A percentile compares a stretch with the other conserved stretches of the same genome.
phyloP scores from a whole-genome alignment of 495 filamentous ascomycete species.

The Penicillium turbatum region DNA sequence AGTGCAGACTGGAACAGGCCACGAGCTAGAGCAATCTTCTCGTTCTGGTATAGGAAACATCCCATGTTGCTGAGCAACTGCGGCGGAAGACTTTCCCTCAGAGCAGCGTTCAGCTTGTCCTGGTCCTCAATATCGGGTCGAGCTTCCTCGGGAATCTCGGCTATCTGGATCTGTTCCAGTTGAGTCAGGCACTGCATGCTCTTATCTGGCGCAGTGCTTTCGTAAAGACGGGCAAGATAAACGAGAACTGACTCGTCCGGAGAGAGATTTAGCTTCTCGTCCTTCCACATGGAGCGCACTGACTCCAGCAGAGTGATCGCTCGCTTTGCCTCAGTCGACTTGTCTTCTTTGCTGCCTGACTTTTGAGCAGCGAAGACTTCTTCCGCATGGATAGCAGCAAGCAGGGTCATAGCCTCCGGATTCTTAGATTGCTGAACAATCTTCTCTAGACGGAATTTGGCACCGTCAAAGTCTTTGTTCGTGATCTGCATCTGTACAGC shows the following conservation, averaged over 20 bases:
- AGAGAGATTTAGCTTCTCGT: constrained; percentile 72
- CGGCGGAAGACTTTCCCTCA: constrained; percentile 75
- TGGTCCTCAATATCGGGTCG: constrained; percentile 62
- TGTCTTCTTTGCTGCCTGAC: constrained; percentile 76
- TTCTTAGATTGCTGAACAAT: constrained; percentile 81
- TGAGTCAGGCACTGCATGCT: constrained; percentile 85
- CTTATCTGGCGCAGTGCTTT: constrained; percentile 78
- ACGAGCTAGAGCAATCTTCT: constrained; percentile 75
- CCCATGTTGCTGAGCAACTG: constrained; percentile 96
- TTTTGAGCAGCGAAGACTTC: constrained; percentile 80
- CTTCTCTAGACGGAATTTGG: constrained; percentile 91
- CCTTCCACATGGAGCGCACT: constrained; percentile 87
- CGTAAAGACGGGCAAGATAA: constrained; percentile 87
- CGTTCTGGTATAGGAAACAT: constrained; percentile 84
- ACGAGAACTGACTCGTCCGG: constrained; percentile 86
- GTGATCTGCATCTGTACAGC: constrained; percentile 80
- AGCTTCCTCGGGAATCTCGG: constrained; percentile 64
- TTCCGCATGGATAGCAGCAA: constrained; percentile 87
- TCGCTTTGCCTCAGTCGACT: constrained; percentile 73
- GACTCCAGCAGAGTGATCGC: constrained; percentile 76
- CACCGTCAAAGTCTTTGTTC: constrained; percentile 79
- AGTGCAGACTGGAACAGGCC: constrained; percentile 85
- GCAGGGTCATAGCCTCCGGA: constrained; percentile 83
- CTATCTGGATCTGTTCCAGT: constrained; percentile 80
- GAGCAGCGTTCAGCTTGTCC: constrained; percentile 50